Percentiles rank a stretch among this genome's conserved stretches.
Conservation (phyloP, 768 basidiomycete genomes). For the Tephrocybe sp. region DNA sequence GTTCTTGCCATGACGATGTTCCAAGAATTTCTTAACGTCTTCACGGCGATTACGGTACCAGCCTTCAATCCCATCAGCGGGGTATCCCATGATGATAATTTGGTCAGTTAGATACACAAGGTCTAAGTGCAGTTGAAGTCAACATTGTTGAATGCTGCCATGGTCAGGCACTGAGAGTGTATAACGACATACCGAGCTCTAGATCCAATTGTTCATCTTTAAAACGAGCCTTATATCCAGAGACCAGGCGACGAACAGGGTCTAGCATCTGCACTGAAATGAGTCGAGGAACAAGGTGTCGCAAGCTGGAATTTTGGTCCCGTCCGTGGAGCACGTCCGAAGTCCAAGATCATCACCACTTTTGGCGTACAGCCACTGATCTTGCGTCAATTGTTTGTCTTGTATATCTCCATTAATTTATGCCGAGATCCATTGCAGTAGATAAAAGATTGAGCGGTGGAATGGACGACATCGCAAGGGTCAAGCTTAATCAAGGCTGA, state of each 20-base stretch:
- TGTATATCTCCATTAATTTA: no score
- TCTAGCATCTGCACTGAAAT: slow-evolving; percentile 45
- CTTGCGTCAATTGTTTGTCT: no score
- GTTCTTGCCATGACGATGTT: slow-evolving; percentile 68
- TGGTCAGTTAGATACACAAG: slow-evolving; percentile 71
- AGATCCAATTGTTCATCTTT: slow-evolving; percentile 63
- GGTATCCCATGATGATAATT: slow-evolving; percentile 82
- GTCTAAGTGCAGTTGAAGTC: slow-evolving; percentile 39
- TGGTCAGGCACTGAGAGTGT: no score
- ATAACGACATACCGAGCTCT: slow-evolving; percentile 52
- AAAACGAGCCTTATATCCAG: slow-evolving; percentile 79
- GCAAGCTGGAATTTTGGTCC: no score
- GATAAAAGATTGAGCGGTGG: no score
- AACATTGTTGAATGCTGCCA: no score
- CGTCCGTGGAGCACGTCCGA: no score
- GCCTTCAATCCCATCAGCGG: slow-evolving; percentile 74
- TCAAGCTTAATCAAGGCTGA: no score
- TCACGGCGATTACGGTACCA: slow-evolving; percentile 77
- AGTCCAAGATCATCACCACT: no score
- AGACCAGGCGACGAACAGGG: slow-evolving; percentile 70
- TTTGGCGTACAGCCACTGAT: no score
- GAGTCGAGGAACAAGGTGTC: background rate
- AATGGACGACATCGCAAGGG: no score
- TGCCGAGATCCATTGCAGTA: no score
- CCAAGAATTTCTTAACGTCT: slow-evolving; percentile 74